These are phyloP conservation scores for Tricholoma flavovirens DNA, from an alignment of 768 basidiomycete genomes.

Conservation along the genomic window DNA sequence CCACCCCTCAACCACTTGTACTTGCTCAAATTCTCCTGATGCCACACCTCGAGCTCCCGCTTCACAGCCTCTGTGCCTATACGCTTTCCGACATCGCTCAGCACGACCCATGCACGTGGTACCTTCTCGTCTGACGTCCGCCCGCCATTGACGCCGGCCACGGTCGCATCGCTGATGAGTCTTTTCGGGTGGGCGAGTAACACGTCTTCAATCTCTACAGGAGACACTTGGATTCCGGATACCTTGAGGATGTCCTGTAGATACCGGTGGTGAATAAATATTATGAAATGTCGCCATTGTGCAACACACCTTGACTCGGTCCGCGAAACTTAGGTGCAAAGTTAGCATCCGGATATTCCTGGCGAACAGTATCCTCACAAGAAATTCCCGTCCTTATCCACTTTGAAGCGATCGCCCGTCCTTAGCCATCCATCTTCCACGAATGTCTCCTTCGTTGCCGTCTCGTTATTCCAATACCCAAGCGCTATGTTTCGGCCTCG, in stretches of 20 bases:
- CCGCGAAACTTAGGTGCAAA: constrained; percentile 49
- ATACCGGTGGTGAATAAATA: background rate
- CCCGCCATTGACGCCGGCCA: constrained; percentile 70
- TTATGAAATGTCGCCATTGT: background rate
- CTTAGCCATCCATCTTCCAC: constrained; percentile 60
- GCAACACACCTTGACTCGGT: constrained; percentile 58
- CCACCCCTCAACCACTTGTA: constrained; percentile 79
- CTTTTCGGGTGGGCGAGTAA: constrained; percentile 56
- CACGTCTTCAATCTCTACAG: constrained; percentile 68
- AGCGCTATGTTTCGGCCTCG: constrained; percentile 48
- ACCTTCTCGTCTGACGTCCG: constrained; percentile 69
- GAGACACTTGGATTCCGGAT: constrained; percentile 76
- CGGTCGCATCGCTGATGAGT: constrained; percentile 60
- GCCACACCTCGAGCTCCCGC: constrained; percentile 54
- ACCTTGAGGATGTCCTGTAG: constrained; percentile 78
- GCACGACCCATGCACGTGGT: constrained; percentile 74
- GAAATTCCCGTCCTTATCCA: constrained; percentile 55
- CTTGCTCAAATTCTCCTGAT: constrained; percentile 56
- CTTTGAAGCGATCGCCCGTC: constrained; percentile 68
- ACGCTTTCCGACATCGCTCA: constrained; percentile 49
- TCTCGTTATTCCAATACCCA: constrained; percentile 71
- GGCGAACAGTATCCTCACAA: constrained; percentile 39
- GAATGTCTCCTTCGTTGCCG: constrained; percentile 64
- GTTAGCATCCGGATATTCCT: background rate
- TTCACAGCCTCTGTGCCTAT: constrained; percentile 37